Evolutionary conservation across 2,329 filamentous ascomycete genomes (phyloP).

Genomic region (Penicillium aurantiogriseum): DNA sequence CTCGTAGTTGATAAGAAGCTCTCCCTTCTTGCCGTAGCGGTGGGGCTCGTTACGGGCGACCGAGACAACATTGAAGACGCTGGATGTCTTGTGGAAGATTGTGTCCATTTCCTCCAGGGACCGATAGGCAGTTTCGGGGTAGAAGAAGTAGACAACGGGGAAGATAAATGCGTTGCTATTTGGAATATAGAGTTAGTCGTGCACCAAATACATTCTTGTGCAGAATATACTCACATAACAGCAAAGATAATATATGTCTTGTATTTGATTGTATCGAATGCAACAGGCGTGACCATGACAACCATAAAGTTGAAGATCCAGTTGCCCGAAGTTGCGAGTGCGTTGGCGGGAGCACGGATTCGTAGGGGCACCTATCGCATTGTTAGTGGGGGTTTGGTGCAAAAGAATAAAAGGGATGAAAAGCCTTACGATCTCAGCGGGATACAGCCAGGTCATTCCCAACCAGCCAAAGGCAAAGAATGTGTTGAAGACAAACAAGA

Average conservation of each 20-base stretch:
- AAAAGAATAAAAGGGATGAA: background rate
- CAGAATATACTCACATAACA: slow-evolving; percentile 40
- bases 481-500: slow-evolving; percentile 63
- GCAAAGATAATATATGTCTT: slow-evolving; percentile 56
- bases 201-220: background rate
- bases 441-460: slow-evolving; percentile 62
- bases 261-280: slow-evolving; percentile 55
- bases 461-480: slow-evolving; percentile 62
- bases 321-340: slow-evolving; percentile 22
- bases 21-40: slow-evolving; percentile 57
- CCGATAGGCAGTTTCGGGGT: slow-evolving; percentile 57
- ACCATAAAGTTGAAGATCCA: slow-evolving; percentile 60
- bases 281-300: slow-evolving; percentile 63
- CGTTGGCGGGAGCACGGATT: slow-evolving; percentile 31
- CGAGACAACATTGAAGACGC: slow-evolving; percentile 49
- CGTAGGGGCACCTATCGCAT: slow-evolving; percentile 32
- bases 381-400: background rate
- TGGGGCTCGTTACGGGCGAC: slow-evolving; percentile 52
- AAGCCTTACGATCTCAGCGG: slow-evolving; percentile 56
- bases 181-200: background rate
- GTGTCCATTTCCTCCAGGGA: slow-evolving; percentile 67
- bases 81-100: slow-evolving; percentile 57
- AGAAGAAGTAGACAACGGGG: slow-evolving; percentile 58
- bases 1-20: slow-evolving; percentile 54
- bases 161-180: slow-evolving; percentile 52